phyloP scores from a whole-genome alignment of 805 yeast genomes.

The Vanderwaltozyma polyspora region DNA sequence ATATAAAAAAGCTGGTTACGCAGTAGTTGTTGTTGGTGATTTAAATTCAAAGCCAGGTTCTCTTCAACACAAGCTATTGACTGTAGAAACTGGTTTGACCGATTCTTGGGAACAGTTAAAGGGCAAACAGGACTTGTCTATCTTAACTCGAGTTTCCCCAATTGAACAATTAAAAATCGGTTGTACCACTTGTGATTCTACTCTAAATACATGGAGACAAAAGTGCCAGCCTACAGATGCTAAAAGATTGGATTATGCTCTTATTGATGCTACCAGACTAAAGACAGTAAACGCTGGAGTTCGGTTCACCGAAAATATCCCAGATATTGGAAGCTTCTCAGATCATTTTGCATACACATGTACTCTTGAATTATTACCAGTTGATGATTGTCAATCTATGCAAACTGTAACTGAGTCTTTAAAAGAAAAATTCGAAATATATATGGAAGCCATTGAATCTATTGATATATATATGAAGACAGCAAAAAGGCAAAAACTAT shows the following conservation, averaged over 20 bases:
- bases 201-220: conserved; percentile 75
- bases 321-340: conserved; percentile 64
- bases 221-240: conserved; percentile 50
- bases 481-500: conserved; percentile 44
- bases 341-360: conserved; percentile 84
- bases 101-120: conserved; percentile 77
- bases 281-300: conserved; percentile 55
- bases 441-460: conserved; percentile 39
- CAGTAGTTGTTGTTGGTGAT: conserved; percentile 86
- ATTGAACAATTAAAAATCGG: conserved; percentile 55
- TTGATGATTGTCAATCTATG: background rate
- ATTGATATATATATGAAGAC: conserved; percentile 42
- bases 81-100: conserved; percentile 50
- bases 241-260: conserved; percentile 80
- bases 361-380: conserved; percentile 25
- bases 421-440: conserved; percentile 19
- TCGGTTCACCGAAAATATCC: conserved; percentile 57
- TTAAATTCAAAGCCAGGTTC: conserved; percentile 83
- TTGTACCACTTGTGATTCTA: conserved; percentile 86
- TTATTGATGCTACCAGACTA: conserved; percentile 50
- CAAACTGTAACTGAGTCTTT: conserved; percentile 4
- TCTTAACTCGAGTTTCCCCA: conserved; percentile 39
- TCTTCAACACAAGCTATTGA: conserved; percentile 64
- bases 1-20: conserved; percentile 63
- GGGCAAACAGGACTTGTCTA: conserved; percentile 35